phyloP scores from a whole-genome alignment of 2,329 filamentous ascomycete genomes.

The Ceratocystis cubensis region DNA sequence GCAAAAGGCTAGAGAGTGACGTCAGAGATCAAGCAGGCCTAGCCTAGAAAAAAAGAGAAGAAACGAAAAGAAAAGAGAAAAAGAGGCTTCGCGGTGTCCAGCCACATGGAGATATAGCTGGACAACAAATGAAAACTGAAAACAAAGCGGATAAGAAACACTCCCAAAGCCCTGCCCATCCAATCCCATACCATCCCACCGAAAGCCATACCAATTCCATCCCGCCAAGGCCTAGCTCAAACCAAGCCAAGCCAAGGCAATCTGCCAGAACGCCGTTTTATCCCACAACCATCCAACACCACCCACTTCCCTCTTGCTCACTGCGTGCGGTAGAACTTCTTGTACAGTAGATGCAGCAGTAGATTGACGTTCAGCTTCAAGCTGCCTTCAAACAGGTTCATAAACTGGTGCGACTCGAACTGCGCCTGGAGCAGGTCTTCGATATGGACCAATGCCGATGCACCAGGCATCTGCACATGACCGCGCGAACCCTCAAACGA shows the following conservation, averaged over 20 bases:
- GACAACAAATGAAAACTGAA: not conserved
- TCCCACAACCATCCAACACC: not conserved
- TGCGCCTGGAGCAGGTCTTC: slow-evolving; percentile 93
- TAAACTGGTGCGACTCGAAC: slow-evolving; percentile 92
- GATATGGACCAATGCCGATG: slow-evolving; percentile 74
- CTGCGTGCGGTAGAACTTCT: slow-evolving; percentile 85
- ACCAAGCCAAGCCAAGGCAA: not conserved
- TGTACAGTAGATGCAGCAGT: slow-evolving; percentile 91
- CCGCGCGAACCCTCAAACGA: slow-evolving; percentile 81
- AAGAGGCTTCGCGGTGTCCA: slow-evolving; percentile 7
- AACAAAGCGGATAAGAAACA: not conserved
- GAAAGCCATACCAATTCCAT: not conserved
- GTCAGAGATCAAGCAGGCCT: slow-evolving; percentile 2
- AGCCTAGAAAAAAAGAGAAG: slow-evolving; percentile 2
- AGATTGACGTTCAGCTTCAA: slow-evolving; percentile 92
- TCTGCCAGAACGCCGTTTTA: slow-evolving; percentile 6
- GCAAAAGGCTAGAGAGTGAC: not conserved
- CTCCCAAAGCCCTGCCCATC: not conserved
- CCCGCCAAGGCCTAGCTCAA: not conserved
- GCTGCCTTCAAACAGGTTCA: slow-evolving; percentile 79
- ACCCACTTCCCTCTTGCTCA: slow-evolving; percentile 28
- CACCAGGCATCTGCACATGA: slow-evolving; percentile 90
- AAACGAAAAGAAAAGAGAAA: not conserved
- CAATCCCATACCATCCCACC: not conserved
- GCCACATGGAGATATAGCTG: slow-evolving; percentile 8